phyloP scores from a whole-genome alignment of 768 basidiomycete species.

The Serpula lacrymans region DNA sequence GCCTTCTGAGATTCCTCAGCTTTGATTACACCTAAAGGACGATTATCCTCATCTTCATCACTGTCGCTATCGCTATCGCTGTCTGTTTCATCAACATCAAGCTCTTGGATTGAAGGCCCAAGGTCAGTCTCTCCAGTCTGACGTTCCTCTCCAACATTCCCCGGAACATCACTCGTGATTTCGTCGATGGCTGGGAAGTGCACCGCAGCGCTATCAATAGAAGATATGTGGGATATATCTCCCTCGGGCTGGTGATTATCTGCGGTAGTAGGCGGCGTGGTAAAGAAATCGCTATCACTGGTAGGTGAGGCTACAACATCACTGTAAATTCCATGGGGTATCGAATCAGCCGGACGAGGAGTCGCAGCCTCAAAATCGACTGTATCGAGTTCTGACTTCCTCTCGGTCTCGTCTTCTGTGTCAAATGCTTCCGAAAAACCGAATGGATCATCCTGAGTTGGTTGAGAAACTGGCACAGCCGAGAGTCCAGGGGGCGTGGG shows the following conservation, averaged over 20 bases:
- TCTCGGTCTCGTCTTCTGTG: slow-evolving; percentile 4
- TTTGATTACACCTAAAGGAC: slow-evolving; percentile 36
- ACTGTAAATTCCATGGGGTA: slow-evolving; percentile 11
- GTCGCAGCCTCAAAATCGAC: slow-evolving; percentile 18
- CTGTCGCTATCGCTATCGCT: slow-evolving; percentile 50
- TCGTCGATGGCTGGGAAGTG: slow-evolving; percentile 39
- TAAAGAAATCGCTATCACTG: slow-evolving; percentile 53
- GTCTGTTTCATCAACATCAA: slow-evolving; percentile 57
- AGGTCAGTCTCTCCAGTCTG: slow-evolving; percentile 51
- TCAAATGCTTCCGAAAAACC: slow-evolving; percentile 38
- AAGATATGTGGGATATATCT: slow-evolving; percentile 2
- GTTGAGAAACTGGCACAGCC: slow-evolving; percentile 4
- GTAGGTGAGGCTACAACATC: slow-evolving; percentile 26
- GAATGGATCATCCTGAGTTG: slow-evolving; percentile 46
- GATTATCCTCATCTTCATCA: slow-evolving; percentile 38
- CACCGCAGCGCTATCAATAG: slow-evolving; percentile 22
- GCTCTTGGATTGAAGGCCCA: slow-evolving; percentile 48
- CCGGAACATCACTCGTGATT: slow-evolving; percentile 11
- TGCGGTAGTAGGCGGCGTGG: slow-evolving; percentile 49
- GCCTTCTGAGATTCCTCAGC: slow-evolving; percentile 17
- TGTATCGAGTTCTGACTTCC: slow-evolving; percentile 15
- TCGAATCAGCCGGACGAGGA: slow-evolving; percentile 11
- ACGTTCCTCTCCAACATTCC: slow-evolving; percentile 10
- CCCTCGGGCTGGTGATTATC: slow-evolving; percentile 13
- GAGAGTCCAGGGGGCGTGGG: slow-evolving; percentile 33